Evolutionary conservation across 129 eudicot genomes (phyloP), one percentile per base, ranked within the genome.

Genomic region (Centrapalus pauciflorus): DNA sequence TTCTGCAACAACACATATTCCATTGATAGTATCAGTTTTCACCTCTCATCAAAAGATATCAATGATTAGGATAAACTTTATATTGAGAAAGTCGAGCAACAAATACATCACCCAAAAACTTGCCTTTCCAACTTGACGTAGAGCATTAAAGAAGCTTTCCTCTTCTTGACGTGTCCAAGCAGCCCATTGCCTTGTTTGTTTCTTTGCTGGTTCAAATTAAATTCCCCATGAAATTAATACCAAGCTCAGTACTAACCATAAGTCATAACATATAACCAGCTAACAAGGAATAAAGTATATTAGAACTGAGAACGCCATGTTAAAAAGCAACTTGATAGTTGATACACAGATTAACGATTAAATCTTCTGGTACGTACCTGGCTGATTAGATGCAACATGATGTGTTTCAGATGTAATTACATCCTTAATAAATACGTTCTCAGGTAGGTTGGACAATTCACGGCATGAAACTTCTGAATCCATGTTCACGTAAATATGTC

Each of bases 61-160:
- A 68, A 66, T 48, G 7, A 16, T 40, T 66, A 54, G 59, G 34
- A 72, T 5, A 37, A 45, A 27, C 35, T 43, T 59, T 55, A 35
- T 8, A 40, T 23, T 5, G 3, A 51, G 12, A 50, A 45, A 43
- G 63, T 34, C 12, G 76, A 25, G 41, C 52, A 16, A 24, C 35
- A 65, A 57, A 68, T 29, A 13, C 38, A 66, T 63, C 35, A 33
- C 70, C 55, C 27, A 59, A 5, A 66, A 30, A 27, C 65, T 76
- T 87, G 76, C 97, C 97, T 91, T 91, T 72, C 97, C 97, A 81
- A 91, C 96, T 87, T 87, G 97, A 33, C 97, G 93, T 63, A 91
- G 67, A 23, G 97, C 97, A 54, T 78, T 80, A 56, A 91, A 91
- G 81, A 91, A 91, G 56, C 88, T 74, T 81, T 91, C 96, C 81